Evolutionary conservation across 1,139 yeast species (phyloP).

Genomic region (Zygosaccharomyces sapae): DNA sequence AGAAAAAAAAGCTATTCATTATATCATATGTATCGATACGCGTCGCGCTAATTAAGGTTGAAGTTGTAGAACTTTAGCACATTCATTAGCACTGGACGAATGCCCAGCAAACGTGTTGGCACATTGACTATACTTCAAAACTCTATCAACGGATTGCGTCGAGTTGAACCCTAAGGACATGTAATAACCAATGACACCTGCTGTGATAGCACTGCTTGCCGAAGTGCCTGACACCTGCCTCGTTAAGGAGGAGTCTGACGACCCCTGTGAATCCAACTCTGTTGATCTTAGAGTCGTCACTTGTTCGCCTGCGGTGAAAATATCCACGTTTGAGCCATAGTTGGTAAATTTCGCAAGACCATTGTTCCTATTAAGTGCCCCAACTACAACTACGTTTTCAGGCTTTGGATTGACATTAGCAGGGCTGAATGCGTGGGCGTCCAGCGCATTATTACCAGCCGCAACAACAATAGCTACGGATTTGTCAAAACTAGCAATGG

Average conservation of each 20-base stretch:
- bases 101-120: not conserved
- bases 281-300: slow-evolving; percentile 42
- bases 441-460: slow-evolving; percentile 63
- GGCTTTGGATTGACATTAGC: slow-evolving; percentile 44
- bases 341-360: slow-evolving; percentile 55
- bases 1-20: not conserved
- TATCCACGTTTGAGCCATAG: slow-evolving; percentile 62
- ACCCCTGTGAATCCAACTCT: slow-evolving; percentile 1
- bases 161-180: slow-evolving; percentile 58
- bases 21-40: not conserved
- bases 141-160: slow-evolving; percentile 40
- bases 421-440: slow-evolving; percentile 61
- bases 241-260: slow-evolving; percentile 33
- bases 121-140: slow-evolving; percentile 19
- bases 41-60: slow-evolving; percentile 6
- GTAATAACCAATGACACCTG: slow-evolving; percentile 64
- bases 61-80: slow-evolving; percentile 5
- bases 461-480: slow-evolving; percentile 60
- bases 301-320: slow-evolving; percentile 58
- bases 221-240: slow-evolving; percentile 53
- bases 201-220: slow-evolving; percentile 69
- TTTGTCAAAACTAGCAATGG: slow-evolving; percentile 56
- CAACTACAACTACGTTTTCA: slow-evolving; percentile 56
- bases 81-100: slow-evolving; percentile 8
- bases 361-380: slow-evolving; percentile 48